phyloP scores from a whole-genome alignment of 1,139 yeast species.

The Hyphopichia buzzinii region DNA sequence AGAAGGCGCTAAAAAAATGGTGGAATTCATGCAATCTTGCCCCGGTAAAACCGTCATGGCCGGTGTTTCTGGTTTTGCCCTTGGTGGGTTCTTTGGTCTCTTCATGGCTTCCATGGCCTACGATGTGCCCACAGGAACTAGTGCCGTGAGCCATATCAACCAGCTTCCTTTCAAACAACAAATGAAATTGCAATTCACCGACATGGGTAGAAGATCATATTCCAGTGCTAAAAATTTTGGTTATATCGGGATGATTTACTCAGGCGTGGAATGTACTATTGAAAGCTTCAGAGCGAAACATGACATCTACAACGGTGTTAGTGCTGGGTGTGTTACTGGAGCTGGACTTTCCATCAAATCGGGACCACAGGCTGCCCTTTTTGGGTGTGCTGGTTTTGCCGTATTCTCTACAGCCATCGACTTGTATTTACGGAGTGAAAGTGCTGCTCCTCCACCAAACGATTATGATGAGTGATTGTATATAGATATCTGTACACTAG shows the following conservation, averaged over 20 bases:
- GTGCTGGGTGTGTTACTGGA: slow-evolving; percentile 95
- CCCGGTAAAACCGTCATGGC: slow-evolving; percentile 93
- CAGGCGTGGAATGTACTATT: slow-evolving; percentile 92
- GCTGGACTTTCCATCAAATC: slow-evolving; percentile 85
- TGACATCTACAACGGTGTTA: slow-evolving; percentile 87
- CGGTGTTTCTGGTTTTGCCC: slow-evolving; percentile 90
- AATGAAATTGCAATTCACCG: slow-evolving; percentile 84
- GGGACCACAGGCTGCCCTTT: slow-evolving; percentile 88
- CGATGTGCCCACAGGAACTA: slow-evolving; percentile 73
- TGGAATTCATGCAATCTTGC: slow-evolving; percentile 84
- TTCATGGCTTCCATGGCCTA: slow-evolving; percentile 95
- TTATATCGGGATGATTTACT: slow-evolving; percentile 86
- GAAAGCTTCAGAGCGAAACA: slow-evolving; percentile 87
- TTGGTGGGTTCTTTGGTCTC: slow-evolving; percentile 94
- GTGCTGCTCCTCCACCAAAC: slow-evolving; percentile 79
- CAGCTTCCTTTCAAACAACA: slow-evolving; percentile 92
- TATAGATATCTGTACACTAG: slow-evolving; percentile 2
- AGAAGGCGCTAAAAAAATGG: slow-evolving; percentile 82
- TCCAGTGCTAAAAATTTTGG: slow-evolving; percentile 93
- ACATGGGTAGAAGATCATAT: slow-evolving; percentile 87
- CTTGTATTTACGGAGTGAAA: slow-evolving; percentile 81
- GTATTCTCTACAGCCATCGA: slow-evolving; percentile 95
- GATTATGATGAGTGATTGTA: slow-evolving; percentile 76
- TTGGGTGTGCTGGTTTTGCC: slow-evolving; percentile 98
- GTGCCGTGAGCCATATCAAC: slow-evolving; percentile 54